A percentile compares a stretch with the other conserved stretches of the same genome.
phyloP scores from a whole-genome alignment of 1,284 basidiomycete genomes.

The Vanrija humicola region DNA sequence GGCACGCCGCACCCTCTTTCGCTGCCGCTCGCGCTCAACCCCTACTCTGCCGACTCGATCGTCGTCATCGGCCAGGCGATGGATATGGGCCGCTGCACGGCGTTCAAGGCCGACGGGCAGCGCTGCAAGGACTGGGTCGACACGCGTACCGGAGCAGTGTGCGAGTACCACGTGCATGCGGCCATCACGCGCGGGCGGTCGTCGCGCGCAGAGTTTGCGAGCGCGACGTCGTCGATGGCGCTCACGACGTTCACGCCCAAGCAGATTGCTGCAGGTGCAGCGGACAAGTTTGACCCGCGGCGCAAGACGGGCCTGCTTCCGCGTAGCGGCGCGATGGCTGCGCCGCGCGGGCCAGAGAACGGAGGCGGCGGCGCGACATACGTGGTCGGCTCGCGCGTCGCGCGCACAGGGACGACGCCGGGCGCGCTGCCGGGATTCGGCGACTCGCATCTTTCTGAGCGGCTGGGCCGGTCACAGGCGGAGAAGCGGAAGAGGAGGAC shows the following conservation, averaged over 20 bases:
- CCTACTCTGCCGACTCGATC: constrained; percentile 71
- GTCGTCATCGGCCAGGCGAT: constrained; percentile 78
- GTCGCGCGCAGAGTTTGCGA: constrained; percentile 68
- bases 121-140: constrained; percentile 83
- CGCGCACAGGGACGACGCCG: constrained; percentile 49
- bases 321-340: constrained; percentile 21
- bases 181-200: constrained; percentile 71
- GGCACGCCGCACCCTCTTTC: constrained; percentile 62
- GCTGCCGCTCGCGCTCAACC: constrained; percentile 83
- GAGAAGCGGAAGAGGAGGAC: constrained; percentile 63
- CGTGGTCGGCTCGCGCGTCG: constrained; percentile 63
- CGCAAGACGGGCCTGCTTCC: constrained; percentile 49
- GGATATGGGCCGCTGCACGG: constrained; percentile 79
- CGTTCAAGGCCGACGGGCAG: constrained; percentile 71
- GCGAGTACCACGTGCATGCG: constrained; percentile 80
- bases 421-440: constrained; percentile 29
- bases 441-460: constrained; percentile 58
- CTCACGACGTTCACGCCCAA: constrained; percentile 11
- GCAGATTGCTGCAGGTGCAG: constrained; percentile 24
- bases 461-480: constrained; percentile 60
- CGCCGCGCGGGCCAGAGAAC: constrained; percentile 29
- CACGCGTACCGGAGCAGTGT: constrained; percentile 66
- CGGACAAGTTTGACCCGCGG: constrained; percentile 58
- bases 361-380: constrained; percentile 63
- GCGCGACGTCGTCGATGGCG: constrained; percentile 21